Base-by-base conservation (phyloP, 352 stramenopile genomes). In the Elongisporangium senticosum region DNA sequence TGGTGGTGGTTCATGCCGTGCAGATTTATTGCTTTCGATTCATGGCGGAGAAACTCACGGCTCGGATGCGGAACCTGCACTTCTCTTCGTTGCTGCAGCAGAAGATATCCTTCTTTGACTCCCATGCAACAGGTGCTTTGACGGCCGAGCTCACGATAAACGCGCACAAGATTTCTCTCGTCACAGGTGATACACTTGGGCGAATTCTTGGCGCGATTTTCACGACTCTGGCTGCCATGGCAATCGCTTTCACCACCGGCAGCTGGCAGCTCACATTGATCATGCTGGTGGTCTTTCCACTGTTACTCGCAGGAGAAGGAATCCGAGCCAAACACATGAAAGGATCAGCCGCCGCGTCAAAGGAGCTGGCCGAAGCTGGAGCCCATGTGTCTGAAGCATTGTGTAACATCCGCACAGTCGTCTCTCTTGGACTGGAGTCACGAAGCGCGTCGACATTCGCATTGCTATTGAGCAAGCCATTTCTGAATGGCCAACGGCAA, bases 211-310 rank as follows among this genome's bases (percentile, higher is more conserved):
- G 84, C 39, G 65, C 72, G 11, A 22, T 75, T 7, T 79, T 76
- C 53, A 85, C 75, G 3, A 68, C 83, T 17, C 22, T 81, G 20
- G 64, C 65, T 15, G 74, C 71, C 7, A 59, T 87, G 19, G 50
- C 72, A 13, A 78, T 88, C 40, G 78, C 79, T 19, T 76, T 89
- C 21, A 74, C 80, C 43, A 47, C 70, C 2, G 79, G 72, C 6
- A 78, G 64, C 24, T 90, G 78, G 79, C 55, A 82, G 47, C 59
- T 93, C 4, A 79, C 77, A 3, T 66, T 89, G 21, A 67, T 89
- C 21, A 82, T 89, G 65, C 51, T 87, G 8, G 72, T 68, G 4
- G 69, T 84, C 11, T 72, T 89, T 20, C 81, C 83, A 3, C 43
- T 90, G 13, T 20, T 93, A 14, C 63, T 89, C 15, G 4, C 72